Percentiles rank a stretch among this genome's conserved stretches.
These are phyloP conservation scores for Sophora flavescens DNA, from an alignment of 306 rosid species.

Conservation along the genomic window DNA sequence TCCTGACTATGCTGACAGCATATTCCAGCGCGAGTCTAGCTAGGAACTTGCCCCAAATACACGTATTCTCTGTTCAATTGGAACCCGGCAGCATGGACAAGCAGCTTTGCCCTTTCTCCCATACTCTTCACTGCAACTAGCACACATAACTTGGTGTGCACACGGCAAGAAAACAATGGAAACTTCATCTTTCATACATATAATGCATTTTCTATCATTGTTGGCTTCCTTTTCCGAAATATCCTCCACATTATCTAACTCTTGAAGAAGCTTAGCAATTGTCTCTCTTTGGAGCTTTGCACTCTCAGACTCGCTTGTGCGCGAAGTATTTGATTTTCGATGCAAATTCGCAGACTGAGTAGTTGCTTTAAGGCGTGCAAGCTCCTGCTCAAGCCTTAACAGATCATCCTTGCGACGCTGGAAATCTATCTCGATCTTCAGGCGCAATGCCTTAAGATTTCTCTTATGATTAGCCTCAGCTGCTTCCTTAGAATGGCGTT, in stretches of 20 bases:
- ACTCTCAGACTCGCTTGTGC: slow-evolving; percentile 53
- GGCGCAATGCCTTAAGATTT: slow-evolving; percentile 79
- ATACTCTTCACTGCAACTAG: slow-evolving; percentile 79
- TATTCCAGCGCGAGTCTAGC: slow-evolving; percentile 36
- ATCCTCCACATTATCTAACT: slow-evolving; percentile 68
- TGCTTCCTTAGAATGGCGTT: slow-evolving; percentile 74
- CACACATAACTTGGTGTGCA: slow-evolving; percentile 91
- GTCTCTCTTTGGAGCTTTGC: slow-evolving; percentile 69
- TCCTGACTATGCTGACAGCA: slow-evolving; percentile 46
- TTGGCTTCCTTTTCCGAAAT: slow-evolving; percentile 68
- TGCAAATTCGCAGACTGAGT: slow-evolving; percentile 60
- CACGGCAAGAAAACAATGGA: slow-evolving; percentile 96
- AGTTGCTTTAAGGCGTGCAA: slow-evolving; percentile 71
- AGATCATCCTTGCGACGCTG: slow-evolving; percentile 96
- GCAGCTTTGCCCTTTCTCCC: slow-evolving; percentile 73
- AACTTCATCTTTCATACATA: slow-evolving; percentile 85
- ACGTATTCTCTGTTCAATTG: slow-evolving; percentile 83
- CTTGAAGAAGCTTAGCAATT: slow-evolving; percentile 81
- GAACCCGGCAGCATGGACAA: slow-evolving; percentile 89
- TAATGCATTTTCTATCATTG: slow-evolving; percentile 75
- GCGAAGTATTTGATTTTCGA: slow-evolving; percentile 48
- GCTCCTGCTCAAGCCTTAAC: slow-evolving; percentile 89
- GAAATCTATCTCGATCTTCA: slow-evolving; percentile 89
- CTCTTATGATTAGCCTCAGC: slow-evolving; percentile 78
- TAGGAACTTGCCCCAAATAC: slow-evolving; percentile 95